Conservation (phyloP, 768 basidiomycete genomes). For the Plicaturopsis crispa region DNA sequence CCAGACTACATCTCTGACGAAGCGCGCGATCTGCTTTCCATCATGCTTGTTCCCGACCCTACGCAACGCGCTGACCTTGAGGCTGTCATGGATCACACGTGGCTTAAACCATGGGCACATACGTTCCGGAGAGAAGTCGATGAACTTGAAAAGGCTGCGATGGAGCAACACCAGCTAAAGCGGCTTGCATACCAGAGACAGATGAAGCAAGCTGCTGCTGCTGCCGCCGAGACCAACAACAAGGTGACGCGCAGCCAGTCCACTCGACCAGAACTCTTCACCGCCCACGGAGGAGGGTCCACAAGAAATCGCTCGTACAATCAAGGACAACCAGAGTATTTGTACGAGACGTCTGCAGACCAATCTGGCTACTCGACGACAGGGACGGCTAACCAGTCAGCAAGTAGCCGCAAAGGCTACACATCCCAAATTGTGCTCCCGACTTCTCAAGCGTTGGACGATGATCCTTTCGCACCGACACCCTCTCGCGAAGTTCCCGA, state of each 20-base stretch:
- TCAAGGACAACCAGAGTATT: slow-evolving; percentile 61
- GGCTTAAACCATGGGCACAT: slow-evolving; percentile 47
- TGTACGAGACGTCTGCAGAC: slow-evolving; percentile 69
- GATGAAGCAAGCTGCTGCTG: slow-evolving; percentile 51
- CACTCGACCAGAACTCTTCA: neutral
- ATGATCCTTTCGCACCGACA: slow-evolving; percentile 68
- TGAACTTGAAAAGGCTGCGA: slow-evolving; percentile 72
- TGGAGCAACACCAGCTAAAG: slow-evolving; percentile 83
- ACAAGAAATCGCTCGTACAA: slow-evolving; percentile 38
- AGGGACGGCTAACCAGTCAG: slow-evolving; percentile 21
- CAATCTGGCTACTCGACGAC: slow-evolving; percentile 38
- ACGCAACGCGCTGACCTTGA: slow-evolving; percentile 66
- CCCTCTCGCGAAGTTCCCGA: slow-evolving; percentile 18
- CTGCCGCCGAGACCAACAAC: slow-evolving; percentile 17
- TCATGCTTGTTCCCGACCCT: slow-evolving; percentile 96
- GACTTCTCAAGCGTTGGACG: slow-evolving; percentile 37
- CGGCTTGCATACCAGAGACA: slow-evolving; percentile 74
- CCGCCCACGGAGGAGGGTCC: slow-evolving; percentile 3
- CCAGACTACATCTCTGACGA: slow-evolving; percentile 88
- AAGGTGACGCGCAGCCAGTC: slow-evolving; percentile 7
- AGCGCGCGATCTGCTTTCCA: slow-evolving; percentile 75
- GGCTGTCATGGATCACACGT: slow-evolving; percentile 81
- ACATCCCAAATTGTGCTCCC: slow-evolving; percentile 37
- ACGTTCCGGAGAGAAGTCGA: slow-evolving; percentile 64
- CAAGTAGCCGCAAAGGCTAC: slow-evolving; percentile 31